Evolutionary conservation across 169 alveolate species (phyloP).

Genomic region (Condylostoma magnum): DNA sequence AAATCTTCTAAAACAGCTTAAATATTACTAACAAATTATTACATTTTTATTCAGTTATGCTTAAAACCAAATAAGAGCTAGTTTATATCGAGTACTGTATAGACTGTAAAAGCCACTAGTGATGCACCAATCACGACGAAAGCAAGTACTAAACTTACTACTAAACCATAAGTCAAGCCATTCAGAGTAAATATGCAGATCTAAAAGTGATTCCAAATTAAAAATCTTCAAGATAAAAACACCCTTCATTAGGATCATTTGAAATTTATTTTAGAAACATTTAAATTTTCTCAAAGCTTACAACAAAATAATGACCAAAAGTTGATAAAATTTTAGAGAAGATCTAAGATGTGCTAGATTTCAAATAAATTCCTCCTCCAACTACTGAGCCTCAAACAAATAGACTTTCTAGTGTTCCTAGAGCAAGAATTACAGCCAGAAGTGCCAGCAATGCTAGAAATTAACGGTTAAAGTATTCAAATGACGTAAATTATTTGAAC

Average conservation of each 20-base stretch:
- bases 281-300: constrained; percentile 14
- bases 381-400: background rate
- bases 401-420: background rate
- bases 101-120: constrained; percentile 39
- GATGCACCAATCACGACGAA: constrained; percentile 60
- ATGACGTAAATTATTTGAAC: background rate
- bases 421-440: background rate
- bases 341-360: background rate
- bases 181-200: background rate
- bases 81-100: constrained; percentile 43
- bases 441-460: background rate
- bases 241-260: constrained; percentile 23
- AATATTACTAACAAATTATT: background rate
- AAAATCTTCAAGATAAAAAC: constrained; percentile 16
- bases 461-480: background rate
- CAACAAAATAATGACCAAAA: constrained; percentile 17
- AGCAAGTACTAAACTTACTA: constrained; percentile 30
- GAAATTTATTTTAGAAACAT: constrained; percentile 15
- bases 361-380: background rate
- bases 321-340: background rate
- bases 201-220: constrained; percentile 16
- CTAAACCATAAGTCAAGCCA: background rate
- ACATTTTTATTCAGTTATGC: constrained; percentile 2
- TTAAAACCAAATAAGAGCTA: background rate
- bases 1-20: too few species aligned